Conservation (phyloP, 2,329 filamentous ascomycete species). For the Passalora sequoiae region DNA sequence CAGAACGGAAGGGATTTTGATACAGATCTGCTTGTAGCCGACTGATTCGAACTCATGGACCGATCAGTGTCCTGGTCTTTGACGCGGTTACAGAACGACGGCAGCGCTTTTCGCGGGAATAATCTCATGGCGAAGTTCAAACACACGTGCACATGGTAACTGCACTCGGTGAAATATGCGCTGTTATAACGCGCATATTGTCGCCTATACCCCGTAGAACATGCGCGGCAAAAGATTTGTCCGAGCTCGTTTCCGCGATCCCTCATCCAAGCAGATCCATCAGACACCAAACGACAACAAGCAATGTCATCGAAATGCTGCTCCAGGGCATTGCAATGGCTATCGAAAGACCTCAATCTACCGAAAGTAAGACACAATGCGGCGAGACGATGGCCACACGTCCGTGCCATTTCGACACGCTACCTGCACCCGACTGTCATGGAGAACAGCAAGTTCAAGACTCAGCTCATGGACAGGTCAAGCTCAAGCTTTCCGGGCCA, state of each 20-base stretch:
- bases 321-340: not conserved
- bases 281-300: no score
- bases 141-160: not conserved
- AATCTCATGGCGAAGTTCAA: no score
- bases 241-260: no score
- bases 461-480: no score
- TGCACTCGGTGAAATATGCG: not conserved
- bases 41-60: not conserved
- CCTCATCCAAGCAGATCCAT: no score
- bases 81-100: no score
- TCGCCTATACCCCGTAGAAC: not conserved
- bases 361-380: not conserved
- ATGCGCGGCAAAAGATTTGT: no score
- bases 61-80: no score
- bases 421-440: no score
- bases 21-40: constrained; percentile 22
- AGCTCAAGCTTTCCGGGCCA: not conserved
- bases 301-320: no score
- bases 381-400: not conserved
- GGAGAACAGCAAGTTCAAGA: no score
- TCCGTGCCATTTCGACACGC: not conserved
- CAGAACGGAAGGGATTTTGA: constrained; percentile 31
- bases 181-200: not conserved
- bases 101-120: no score
- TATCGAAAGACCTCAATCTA: not conserved